Evolutionary conservation across 75 land plant genomes (phyloP), one percentile per base, ranked within the genome.

Genomic region (Cupressus sempervirens): DNA sequence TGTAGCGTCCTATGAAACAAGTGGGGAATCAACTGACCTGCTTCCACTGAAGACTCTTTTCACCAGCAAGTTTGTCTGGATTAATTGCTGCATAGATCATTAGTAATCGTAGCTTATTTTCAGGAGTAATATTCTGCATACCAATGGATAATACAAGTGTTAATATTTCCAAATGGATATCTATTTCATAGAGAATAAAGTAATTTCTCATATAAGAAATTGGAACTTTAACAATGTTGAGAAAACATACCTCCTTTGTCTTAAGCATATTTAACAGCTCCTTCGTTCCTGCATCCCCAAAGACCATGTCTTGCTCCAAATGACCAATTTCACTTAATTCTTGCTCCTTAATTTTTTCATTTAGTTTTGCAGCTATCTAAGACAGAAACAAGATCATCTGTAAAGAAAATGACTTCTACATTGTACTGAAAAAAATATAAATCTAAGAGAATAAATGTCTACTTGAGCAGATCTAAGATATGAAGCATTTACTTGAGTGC

Each of bases 201-300:
- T 30, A 43, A 41, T 26, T 79, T 79, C 11, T 79, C 81, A 79
- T 23, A n/a, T 40, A 41, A 9, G 81, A 43, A 0, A 79, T 41
- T 79, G 45, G 14, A 26, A 45, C 26, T 26, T 79, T 79, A 29
- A 43, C 29, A 45, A 45, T 30, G 40, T 48, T 23, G 3, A 87
- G 38, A 34, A 40, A 77, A 35, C 43, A 26, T 32, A 96, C 99
- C 94, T 89, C 92, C n/a, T 96, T 95, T 74, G 90, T 86, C 40
- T 89, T 95, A 16, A 96, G 84, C 65, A 95, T 89, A 82, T 91
- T 95, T 11, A 98, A 91, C 58, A 98, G 87, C 46, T 98, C 99
- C 84, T 98, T 98, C 72, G 93, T 91, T 83, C 99, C 96, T 45
- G 97, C 99, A 94, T 95, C 96, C 41, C 99, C 99, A 94, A 95